Evolutionary conservation across 192 early-diverging fungal genomes (phyloP).

Genomic region (Entomortierella parvispora): DNA sequence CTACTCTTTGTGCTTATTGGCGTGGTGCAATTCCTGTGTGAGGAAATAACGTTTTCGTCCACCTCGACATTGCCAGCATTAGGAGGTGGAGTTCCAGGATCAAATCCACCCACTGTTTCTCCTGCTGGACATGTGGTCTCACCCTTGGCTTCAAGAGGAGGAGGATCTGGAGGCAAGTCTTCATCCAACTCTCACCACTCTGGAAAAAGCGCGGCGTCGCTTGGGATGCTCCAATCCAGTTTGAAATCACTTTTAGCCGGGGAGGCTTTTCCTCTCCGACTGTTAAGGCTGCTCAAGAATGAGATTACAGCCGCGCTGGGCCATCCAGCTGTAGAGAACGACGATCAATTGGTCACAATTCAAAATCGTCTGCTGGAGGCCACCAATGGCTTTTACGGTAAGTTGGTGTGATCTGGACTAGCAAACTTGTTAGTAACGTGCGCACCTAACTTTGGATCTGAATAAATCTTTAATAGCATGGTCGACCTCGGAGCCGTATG

Average conservation of each 20-base stretch:
- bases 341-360: conserved; percentile 35
- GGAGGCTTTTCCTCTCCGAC: conserved; percentile 32
- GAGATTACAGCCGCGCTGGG: conserved; percentile 35
- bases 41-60: conserved; percentile 45
- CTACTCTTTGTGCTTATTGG: conserved; percentile 44
- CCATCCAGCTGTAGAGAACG: conserved; percentile 23
- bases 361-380: conserved; percentile 30
- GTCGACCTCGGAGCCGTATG: conserved; percentile 31
- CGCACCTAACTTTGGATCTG: not conserved
- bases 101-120: conserved; percentile 17
- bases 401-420: not conserved
- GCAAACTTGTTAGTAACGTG: not conserved
- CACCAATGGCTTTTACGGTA: conserved; percentile 34
- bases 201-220: conserved; percentile 27
- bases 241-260: conserved; percentile 42
- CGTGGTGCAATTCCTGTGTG: conserved; percentile 43
- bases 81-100: not conserved
- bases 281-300: conserved; percentile 30
- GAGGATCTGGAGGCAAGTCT: not conserved
- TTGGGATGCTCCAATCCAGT: conserved; percentile 34
- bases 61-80: not conserved
- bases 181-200: not conserved
- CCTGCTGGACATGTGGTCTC: conserved; percentile 25
- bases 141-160: conserved; percentile 27
- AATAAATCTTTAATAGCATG: conserved; percentile 16